phyloP scores from a whole-genome alignment of 768 basidiomycete species.

The Dacryopinax primogenitus region DNA sequence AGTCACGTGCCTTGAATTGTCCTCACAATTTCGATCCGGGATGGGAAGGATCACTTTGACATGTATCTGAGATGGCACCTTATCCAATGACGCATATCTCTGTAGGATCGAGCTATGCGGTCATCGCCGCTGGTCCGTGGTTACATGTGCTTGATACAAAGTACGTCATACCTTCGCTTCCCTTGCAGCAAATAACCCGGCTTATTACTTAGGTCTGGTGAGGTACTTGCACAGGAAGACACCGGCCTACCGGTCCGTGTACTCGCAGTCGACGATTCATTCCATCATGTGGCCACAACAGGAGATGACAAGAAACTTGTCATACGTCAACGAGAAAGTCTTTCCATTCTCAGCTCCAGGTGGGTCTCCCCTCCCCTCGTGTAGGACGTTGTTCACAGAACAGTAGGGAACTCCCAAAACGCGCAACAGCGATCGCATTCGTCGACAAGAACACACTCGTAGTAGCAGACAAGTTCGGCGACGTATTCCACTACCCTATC shows the following conservation, averaged over 20 bases:
- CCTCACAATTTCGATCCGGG: neutral
- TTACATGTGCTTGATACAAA: slow-evolving; percentile 3
- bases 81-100: slow-evolving; percentile 9
- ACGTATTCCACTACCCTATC: slow-evolving; percentile 70
- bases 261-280: neutral
- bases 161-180: neutral
- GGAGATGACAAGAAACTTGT: slow-evolving; percentile 74
- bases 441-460: slow-evolving; percentile 56
- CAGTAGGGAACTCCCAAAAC: slow-evolving; percentile 70
- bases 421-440: slow-evolving; percentile 57
- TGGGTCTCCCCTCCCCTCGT: slow-evolving; percentile 22
- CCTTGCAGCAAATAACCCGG: neutral
- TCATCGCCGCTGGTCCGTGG: slow-evolving; percentile 9
- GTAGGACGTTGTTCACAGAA: neutral
- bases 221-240: neutral
- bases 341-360: slow-evolving; percentile 52
- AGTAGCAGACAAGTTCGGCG: slow-evolving; percentile 89
- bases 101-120: slow-evolving; percentile 5
- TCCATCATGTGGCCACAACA: slow-evolving; percentile 38
- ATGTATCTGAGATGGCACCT: neutral
- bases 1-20: neutral
- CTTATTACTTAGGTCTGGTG: neutral
- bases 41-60: neutral
- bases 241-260: slow-evolving; percentile 1
- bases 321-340: slow-evolving; percentile 51